Evolutionary conservation across 768 basidiomycete genomes (phyloP), one percentile per base, ranked within the genome.

Genomic region (Porpolomopsis calyptriformis): DNA sequence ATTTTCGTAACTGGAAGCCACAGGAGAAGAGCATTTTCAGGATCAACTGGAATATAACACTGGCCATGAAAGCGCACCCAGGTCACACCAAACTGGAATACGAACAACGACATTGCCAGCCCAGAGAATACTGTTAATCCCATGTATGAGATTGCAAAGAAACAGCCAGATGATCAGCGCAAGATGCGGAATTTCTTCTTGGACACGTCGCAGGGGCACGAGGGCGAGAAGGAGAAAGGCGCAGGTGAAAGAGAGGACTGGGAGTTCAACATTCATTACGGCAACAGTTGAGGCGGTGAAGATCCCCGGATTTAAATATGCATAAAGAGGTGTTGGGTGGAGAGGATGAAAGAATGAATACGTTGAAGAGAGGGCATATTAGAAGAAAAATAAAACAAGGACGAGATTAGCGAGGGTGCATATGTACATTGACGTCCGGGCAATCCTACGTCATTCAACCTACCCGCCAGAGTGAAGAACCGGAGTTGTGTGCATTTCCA

Each of bases 21-120:
- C 29, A 19, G 12, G 38, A 14, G 19, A 14, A 38, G 20, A 27
- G 4, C 18, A 19, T 24, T 31, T 33, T 6, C 38, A 27, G 9
- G 20, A 2, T 7, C 9, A 29, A 43, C 4, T 23, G 11, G 38
- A n/a, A 14, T 49, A 11, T 47, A 36, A 35, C 4, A 40, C n/a
- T 24, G 14, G 9, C 44, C 10, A 19, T 31, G 16, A 42, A 42
- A 7, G 58, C 77, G 49, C 44, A 85, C 83, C 65, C 29, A 91
- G 78, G 55, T 91, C 87, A 57, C 87, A 90, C 84, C 84, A 91
- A 6, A 76, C 68, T 0, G 75, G 68, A 12, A 64, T 66, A 38
- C 53, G 59, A 24, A 75, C 58, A 19, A 66, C 57, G 4, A 64
- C 58, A 53, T 73, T 78, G n/a, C 64, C 71, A 36, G 65, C 61